Evolutionary conservation across 345 rosid species (phyloP).

Genomic region (Combretum micranthum): DNA sequence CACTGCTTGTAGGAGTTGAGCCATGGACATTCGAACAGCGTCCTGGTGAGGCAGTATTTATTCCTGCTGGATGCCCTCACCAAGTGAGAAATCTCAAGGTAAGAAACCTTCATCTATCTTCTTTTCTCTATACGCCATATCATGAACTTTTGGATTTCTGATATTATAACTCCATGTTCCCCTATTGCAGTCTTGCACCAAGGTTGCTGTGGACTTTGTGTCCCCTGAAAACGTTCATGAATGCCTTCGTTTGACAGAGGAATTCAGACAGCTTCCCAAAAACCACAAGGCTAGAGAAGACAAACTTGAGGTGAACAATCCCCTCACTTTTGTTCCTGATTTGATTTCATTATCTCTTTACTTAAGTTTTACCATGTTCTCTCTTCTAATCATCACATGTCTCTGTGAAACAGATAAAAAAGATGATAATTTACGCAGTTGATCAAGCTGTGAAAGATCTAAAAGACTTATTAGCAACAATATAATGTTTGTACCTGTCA

Average conservation of each 20-base stretch:
- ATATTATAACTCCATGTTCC: constrained; percentile 2
- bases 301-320: constrained; percentile 67
- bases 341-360: not conserved
- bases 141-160: not conserved
- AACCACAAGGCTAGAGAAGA: constrained; percentile 85
- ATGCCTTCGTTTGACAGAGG: constrained; percentile 74
- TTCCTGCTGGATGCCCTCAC: constrained; percentile 97
- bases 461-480: constrained; percentile 5
- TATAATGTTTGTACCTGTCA: not conserved
- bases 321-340: not conserved
- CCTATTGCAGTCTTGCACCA: constrained; percentile 65
- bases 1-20: constrained; percentile 56
- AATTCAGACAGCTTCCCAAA: constrained; percentile 79
- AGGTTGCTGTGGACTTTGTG: constrained; percentile 88
- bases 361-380: not conserved
- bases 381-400: not conserved
- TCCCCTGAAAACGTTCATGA: constrained; percentile 75
- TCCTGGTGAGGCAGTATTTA: constrained; percentile 86
- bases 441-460: constrained; percentile 29
- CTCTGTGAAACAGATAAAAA: constrained; percentile 48
- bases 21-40: constrained; percentile 89
- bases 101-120: not conserved
- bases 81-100: constrained; percentile 96
- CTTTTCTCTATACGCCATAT: not conserved
- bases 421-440: constrained; percentile 65